Base-by-base conservation (phyloP, 441 rosid species). In the Rhodomyrtus psidioides region DNA sequence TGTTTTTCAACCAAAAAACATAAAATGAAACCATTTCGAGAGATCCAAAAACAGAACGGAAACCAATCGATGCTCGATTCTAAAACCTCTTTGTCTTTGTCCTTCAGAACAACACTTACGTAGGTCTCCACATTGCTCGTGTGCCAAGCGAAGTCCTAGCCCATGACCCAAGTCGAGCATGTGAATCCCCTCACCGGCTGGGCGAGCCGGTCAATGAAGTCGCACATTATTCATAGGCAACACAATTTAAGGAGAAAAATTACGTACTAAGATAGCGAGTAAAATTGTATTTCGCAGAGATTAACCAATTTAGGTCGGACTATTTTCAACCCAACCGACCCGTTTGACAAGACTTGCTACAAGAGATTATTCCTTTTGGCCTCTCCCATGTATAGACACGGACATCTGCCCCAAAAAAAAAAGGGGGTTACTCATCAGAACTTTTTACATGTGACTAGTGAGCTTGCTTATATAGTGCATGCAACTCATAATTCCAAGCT, bases 11-110 rank as follows among this genome's bases (percentile, higher is more conserved):
- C 24, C 0, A n/a, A 5, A 10, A 62, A 62, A 30, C 24, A 62
- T 9, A 62, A 30, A 30, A 62, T 62, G 75, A 62, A 44, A 12
- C 1, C 19, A 10, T 62, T 62, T 21, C 19, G 19, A 62, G 13
- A 62, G 13, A 62, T 30, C 0, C 0, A 0, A 9, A 62, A 16
- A 19, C 26, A 12, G 5, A 34, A 34, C 0, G 9, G 0, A 13
- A 34, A 65, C 76, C 24, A 17, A 30, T 65, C 34, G 49, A 46
- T 46, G 12, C 46, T 65, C 4, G 4, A 65, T 34, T 65, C 24
- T 19, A 34, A 65, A 65, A 23, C 46, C 76, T 19, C 26, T 65
- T 65, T 21, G 14, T 65, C 39, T 65, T 9, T 34, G 2, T 65
- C 34, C 0, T 13, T 65, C 1, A 28, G 1, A 26, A 34, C 2